These are phyloP conservation scores for Lunasporangiospora selenospora DNA, from an alignment of 192 early-diverging fungal genomes.

Conservation along the genomic window DNA sequence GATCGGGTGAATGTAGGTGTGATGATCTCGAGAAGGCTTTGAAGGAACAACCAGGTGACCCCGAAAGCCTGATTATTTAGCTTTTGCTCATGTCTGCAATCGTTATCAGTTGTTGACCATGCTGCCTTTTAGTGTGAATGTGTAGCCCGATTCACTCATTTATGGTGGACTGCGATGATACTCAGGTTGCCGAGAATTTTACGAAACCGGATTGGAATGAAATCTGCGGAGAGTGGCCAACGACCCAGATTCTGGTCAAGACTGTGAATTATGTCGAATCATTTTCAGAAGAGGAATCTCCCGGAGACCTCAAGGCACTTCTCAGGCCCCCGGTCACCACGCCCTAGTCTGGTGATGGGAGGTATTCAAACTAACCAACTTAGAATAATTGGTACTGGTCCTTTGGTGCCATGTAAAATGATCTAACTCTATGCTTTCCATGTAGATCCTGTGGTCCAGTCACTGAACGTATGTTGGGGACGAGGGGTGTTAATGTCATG, in stretches of 20 bases:
- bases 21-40: too few species aligned
- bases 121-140: too few species aligned
- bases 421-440: slow-evolving; percentile 4
- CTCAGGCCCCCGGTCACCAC: too few species aligned
- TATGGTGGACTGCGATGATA: slow-evolving; percentile 6
- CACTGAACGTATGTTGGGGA: slow-evolving; percentile 13
- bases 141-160: slow-evolving; percentile 13
- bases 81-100: too few species aligned
- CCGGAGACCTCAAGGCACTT: too few species aligned
- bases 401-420: slow-evolving; percentile 1
- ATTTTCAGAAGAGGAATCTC: neutral
- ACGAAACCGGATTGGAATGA: slow-evolving; percentile 2
- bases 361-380: slow-evolving; percentile 10
- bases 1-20: too few species aligned
- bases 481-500: slow-evolving; percentile 6
- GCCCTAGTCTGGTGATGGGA: slow-evolving; percentile 16
- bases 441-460: slow-evolving; percentile 15
- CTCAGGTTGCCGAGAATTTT: neutral
- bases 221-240: slow-evolving; percentile 3
- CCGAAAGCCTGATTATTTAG: too few species aligned
- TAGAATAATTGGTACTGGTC: neutral
- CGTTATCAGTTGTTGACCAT: too few species aligned
- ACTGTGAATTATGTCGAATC: slow-evolving; percentile 10
- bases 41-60: too few species aligned
- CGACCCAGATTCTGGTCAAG: too few species aligned